These are phyloP conservation scores for Eutrema yunnanense DNA, from an alignment of 345 rosid genomes.

Conservation along the genomic window DNA sequence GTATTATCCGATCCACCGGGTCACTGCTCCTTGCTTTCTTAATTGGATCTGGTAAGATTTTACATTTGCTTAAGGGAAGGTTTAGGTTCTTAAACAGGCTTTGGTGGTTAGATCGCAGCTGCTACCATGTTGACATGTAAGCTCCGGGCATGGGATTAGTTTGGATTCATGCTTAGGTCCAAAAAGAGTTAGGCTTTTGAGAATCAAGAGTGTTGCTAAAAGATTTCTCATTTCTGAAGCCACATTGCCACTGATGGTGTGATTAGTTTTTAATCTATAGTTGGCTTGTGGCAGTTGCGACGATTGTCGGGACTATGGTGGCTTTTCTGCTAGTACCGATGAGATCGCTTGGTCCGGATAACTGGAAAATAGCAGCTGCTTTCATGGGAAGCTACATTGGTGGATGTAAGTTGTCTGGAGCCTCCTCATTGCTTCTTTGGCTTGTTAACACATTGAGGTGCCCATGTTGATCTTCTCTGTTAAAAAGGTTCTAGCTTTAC, in stretches of 20 bases:
- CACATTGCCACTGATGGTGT: neutral
- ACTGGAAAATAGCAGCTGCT: constrained; percentile 92
- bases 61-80: neutral
- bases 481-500: neutral
- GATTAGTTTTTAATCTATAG: neutral
- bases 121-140: neutral
- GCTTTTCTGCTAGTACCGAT: constrained; percentile 71
- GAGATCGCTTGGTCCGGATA: constrained; percentile 85
- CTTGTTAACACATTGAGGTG: neutral
- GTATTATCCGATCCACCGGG: constrained; percentile 57
- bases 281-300: constrained; percentile 52
- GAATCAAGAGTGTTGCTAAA: neutral
- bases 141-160: neutral
- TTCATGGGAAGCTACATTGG: constrained; percentile 87
- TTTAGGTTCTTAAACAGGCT: no score
- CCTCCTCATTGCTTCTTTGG: constrained; percentile 15
- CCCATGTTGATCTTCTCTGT: neutral
- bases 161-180: neutral
- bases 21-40: constrained; percentile 65
- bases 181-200: neutral
- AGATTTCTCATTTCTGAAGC: neutral
- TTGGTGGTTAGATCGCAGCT: neutral
- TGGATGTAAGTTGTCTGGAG: constrained; percentile 49
- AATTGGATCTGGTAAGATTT: constrained; percentile 57
- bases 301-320: constrained; percentile 61